Evolutionary conservation across 2,329 filamentous ascomycete species (phyloP), one percentile per base, ranked within the genome.

Genomic region (Colletotrichum liaoningense): DNA sequence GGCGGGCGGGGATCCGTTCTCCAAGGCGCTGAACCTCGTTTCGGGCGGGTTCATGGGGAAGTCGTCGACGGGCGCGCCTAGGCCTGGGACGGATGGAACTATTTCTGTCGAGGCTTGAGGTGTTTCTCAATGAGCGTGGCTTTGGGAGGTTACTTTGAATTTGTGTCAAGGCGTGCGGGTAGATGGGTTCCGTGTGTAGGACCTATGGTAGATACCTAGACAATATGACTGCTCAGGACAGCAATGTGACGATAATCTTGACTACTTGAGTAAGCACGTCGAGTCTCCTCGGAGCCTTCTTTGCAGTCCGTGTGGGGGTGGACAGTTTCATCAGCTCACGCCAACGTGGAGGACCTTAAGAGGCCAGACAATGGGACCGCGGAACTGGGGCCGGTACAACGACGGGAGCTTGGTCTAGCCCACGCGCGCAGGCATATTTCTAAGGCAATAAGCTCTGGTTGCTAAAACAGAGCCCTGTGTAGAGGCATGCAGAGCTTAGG

Each of bases 41-140:
- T 63, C 57, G 26, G 68, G 68, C 38, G 72, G 72, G 19, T 74
- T 74, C 28, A 74, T 74, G 72, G 72, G 63, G 8, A 72, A 67
- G 33, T 59, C 62, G 38, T 22, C 68, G n/a, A 74, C 72, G 16
- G 72, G 72, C 1, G 72, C 72, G 42, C 72, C 72, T 52, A 56
- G 68, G n/a, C 72, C 72, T 2, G 72, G 72, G 1, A 74, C 68
- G 1, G 68, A 74, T 19, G 72, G 72, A 19, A 68, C 72, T 1
- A 54, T 72, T 4, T 33, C 54, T 28, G 49, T 52, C 3, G 7
- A 69, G 30, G 67, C 46, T 4, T 65, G 33, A 65, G 16, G 38
- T 6, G 11, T 26, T 38, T 0, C 19, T n/a, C n/a, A n/a, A n/a
- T n/a, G n/a, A 49, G 42, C 7, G 42, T 49, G 19, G 0, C 19